Base-by-base conservation (phyloP, 202 grass and related monocot species). In the Tripidium arundinaceum region DNA sequence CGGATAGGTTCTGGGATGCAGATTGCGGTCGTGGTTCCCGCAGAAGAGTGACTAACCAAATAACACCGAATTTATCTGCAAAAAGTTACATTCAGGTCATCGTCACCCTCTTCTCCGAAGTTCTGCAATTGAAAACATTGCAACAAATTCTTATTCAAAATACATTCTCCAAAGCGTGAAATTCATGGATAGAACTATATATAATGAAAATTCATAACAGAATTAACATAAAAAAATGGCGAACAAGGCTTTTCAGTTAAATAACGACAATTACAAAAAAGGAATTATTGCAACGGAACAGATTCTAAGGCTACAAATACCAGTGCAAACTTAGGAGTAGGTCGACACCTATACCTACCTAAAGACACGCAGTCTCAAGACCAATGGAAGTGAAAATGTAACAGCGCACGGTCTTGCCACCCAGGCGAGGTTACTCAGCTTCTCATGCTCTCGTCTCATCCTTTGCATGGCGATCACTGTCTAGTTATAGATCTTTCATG, bases 41-140 rank as follows among this genome's bases (percentile, higher is more conserved):
- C 43, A 18, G 15, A 49, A 49, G 43, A 31, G 40, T 33, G 54
- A 83, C 77, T 80, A 91, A 67, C 90, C 88, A 98, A 72, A 93
- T 34, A 62, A 94, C 68, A 34, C 90, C 95, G 80, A 98, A 94
- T 78, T 94, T 98, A 80, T 98, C 92, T 2, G 90, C 92, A n/a
- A 85, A 91, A 94, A 71, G 88, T 79, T 66, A 94, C 84, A 80
- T 74, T 83, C 4, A 54, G 65, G 26, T 76, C 86, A 74, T 89
- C 74, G 7, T 93, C 14, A 93, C 92, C 75, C 86, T 83, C 87
- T 97, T 97, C 46, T 97, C 92, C 0, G 92, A 88, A 75, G 57
- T 88, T 76, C 92, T 98, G 86, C 74, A 89, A 79, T 41, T 26
- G 36, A 68, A 72, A 58, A 71, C 5, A 75, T 18, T 1, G 0